Evolutionary conservation across 805 yeast species (phyloP), one percentile per base, ranked within the genome.

Genomic region (Yamadazyma phyllophila): DNA sequence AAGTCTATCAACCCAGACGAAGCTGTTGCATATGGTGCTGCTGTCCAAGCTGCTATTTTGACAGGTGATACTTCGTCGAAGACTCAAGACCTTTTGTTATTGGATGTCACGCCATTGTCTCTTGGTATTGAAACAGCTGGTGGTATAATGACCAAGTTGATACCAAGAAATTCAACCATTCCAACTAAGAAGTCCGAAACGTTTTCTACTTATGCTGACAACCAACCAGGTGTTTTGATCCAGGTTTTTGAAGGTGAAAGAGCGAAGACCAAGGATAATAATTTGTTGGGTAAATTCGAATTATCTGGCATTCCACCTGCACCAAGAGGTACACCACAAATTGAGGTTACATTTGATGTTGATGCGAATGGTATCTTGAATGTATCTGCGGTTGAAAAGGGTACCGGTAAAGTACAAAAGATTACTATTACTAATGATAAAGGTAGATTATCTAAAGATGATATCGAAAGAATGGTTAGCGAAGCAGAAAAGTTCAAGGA

Each of bases 11-110:
- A 92, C 78, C 98, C 99, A 53, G 99, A 92, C 76, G 99, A 92
- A 79, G 99, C 99, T 67, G 98, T 92, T 63, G 99, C 98, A 36
- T 92, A 84, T 62, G 99, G 99, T 81, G 98, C 98, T 51, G 97
- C 99, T 53, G 97, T 92, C 53, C 99, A 92, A 78, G 98, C 96
- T 47, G 98, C 98, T 77, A 95, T 92, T 58, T 77, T 92, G 55
- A 83, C 96, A 46, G 98, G 98, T 71, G 97, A 91, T 49, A 66
- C 71, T 43, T 68, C 73, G 17, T 62, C 70, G 24, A 66, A 69
- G 67, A 71, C 76, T 45, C 74, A 71, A 58, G 75, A 71, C 61
- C 66, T 71, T 56, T 61, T 92, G 54, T 77, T 90, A 63, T 80
- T 91, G 62, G 97, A 90, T 74, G 97, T 90, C 53, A 88, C 91